phyloP scores from a whole-genome alignment of 2,329 filamentous ascomycete species.

The Lomentospora prolificans region DNA sequence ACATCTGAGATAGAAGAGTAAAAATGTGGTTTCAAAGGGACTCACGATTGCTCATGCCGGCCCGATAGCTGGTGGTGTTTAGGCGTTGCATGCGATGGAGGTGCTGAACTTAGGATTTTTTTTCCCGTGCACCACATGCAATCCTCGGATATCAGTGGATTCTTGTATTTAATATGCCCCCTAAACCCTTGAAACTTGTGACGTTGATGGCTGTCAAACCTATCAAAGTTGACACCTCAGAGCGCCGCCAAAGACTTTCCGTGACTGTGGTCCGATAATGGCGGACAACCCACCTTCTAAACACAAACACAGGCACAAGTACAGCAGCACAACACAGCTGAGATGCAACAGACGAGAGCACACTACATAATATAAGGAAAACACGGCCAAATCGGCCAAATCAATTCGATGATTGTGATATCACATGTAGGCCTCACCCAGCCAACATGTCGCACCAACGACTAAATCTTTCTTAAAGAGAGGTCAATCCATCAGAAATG shows the following conservation, averaged over 20 bases:
- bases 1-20: conserved; percentile 1
- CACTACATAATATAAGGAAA: not conserved
- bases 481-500: not conserved
- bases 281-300: not conserved
- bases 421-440: not conserved
- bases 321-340: no score
- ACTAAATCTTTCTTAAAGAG: no score
- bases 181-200: not conserved
- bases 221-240: not conserved
- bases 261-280: no score
- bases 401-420: no score
- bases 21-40: not conserved
- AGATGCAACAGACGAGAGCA: not conserved
- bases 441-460: not conserved
- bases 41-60: not conserved
- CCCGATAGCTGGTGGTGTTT: not conserved
- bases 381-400: no score
- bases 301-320: no score
- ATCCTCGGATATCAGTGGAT: no score
- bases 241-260: not conserved
- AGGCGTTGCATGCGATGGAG: not conserved
- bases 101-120: not conserved
- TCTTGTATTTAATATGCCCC: not conserved
- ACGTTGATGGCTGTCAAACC: not conserved
- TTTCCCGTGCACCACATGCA: no score